phyloP scores from a whole-genome alignment of 306 rosid species.

The Vigna radiata region DNA sequence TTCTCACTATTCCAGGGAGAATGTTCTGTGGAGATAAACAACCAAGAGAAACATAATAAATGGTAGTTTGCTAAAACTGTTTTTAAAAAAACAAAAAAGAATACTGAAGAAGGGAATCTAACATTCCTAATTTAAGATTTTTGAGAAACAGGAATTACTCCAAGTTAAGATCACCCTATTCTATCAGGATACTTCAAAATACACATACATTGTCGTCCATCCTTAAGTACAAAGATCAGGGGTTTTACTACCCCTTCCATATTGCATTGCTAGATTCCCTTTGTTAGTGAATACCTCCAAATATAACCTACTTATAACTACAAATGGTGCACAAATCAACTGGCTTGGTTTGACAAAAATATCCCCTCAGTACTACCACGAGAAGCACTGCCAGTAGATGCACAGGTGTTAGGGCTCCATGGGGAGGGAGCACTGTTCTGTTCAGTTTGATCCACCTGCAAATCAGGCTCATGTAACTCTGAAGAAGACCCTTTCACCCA shows the following conservation, averaged over 20 bases:
- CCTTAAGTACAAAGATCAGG: constrained; percentile 37
- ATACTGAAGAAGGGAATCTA: not conserved
- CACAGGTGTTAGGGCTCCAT: constrained; percentile 50
- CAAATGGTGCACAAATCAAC: constrained; percentile 47
- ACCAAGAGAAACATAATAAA: not conserved
- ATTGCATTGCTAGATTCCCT: constrained; percentile 40
- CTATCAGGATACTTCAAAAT: constrained; percentile 30
- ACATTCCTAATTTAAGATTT: not conserved
- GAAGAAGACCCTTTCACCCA: constrained; percentile 8
- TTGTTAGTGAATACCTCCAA: constrained; percentile 38
- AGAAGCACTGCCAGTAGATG: constrained; percentile 54
- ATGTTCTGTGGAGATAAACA: not conserved
- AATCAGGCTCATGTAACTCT: constrained; percentile 49
- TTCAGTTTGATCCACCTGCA: constrained; percentile 50
- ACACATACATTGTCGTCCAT: constrained; percentile 35
- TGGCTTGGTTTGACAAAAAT: constrained; percentile 62
- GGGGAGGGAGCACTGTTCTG: constrained; percentile 43
- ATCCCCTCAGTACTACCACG: constrained; percentile 55
- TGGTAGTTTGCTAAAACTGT: not conserved
- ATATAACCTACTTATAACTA: constrained; percentile 36
- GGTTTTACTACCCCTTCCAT: constrained; percentile 20
- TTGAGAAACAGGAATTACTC: not conserved
- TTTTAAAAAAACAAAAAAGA: not conserved
- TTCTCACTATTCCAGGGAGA: not conserved
- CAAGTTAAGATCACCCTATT: constrained; percentile 33